Conservation (phyloP, 2,329 filamentous ascomycete genomes). For the Curvularia sp. region DNA sequence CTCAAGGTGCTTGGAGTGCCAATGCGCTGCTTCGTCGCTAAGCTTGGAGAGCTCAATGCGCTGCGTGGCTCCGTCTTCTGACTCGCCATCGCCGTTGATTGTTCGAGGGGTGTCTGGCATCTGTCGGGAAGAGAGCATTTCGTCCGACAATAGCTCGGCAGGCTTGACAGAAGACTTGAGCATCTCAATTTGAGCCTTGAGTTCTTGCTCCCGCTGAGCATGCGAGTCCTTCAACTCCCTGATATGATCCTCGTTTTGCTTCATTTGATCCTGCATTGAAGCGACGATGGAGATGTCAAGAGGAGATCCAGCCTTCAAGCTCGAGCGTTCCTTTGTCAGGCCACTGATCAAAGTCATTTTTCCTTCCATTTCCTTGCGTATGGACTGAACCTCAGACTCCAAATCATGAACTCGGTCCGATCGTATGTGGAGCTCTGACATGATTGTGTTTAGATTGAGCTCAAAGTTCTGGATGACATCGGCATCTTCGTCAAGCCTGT, state of each 20-base stretch:
- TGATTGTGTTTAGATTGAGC: constrained; percentile 85
- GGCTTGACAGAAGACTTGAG: constrained; percentile 65
- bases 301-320: constrained; percentile 78
- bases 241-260: constrained; percentile 83
- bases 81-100: constrained; percentile 11
- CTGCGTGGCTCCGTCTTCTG: constrained; percentile 50
- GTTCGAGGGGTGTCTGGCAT: constrained; percentile 15
- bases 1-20: constrained; percentile 77
- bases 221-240: constrained; percentile 75
- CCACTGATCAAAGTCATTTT: constrained; percentile 97
- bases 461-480: constrained; percentile 94
- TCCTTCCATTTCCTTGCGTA: constrained; percentile 94
- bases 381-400: constrained; percentile 80
- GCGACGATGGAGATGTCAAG: constrained; percentile 92
- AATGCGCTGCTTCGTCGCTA: constrained; percentile 73
- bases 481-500: constrained; percentile 82
- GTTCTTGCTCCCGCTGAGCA: constrained; percentile 74
- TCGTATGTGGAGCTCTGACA: constrained; percentile 86
- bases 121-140: constrained; percentile 28
- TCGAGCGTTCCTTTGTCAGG: constrained; percentile 89
- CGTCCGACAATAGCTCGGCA: constrained; percentile 22
- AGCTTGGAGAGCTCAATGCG: constrained; percentile 69
- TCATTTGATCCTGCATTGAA: constrained; percentile 84
- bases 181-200: constrained; percentile 73
- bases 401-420: constrained; percentile 90